Percentiles rank a stretch among this genome's conserved stretches.
Evolutionary conservation across 192 early-diverging fungal species (phyloP).

Genomic region (Pilaira anomala): DNA sequence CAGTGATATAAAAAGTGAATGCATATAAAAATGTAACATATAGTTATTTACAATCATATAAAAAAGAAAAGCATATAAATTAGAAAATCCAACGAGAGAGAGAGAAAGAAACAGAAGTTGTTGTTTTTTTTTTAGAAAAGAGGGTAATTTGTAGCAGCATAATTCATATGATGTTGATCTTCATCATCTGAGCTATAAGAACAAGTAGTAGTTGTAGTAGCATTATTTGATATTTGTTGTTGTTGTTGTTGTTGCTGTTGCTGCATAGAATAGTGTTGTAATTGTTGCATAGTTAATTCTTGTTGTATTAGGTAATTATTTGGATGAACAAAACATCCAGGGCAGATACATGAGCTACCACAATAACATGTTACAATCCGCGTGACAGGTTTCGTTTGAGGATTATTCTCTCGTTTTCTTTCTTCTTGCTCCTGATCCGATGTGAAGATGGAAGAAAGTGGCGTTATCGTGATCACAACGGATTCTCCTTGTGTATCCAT

Average conservation of each 20-base stretch:
- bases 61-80: neutral
- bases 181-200: constrained; percentile 28
- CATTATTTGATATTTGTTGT: neutral
- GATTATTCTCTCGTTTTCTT: neutral
- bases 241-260: too few species aligned
- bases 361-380: constrained; percentile 33
- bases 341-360: constrained; percentile 23
- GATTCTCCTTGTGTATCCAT: constrained; percentile 20
- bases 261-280: neutral
- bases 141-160: neutral
- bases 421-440: neutral
- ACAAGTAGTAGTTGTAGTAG: constrained; percentile 8
- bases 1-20: neutral
- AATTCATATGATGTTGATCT: neutral
- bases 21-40: too few species aligned
- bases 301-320: constrained; percentile 17
- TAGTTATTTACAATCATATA: neutral
- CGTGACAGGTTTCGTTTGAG: constrained; percentile 11
- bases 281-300: constrained; percentile 4
- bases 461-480: constrained; percentile 32
- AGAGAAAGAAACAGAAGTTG: too few species aligned
- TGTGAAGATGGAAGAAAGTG: constrained; percentile 13
- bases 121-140: too few species aligned
- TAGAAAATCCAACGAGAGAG: neutral
- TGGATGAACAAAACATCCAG: constrained; percentile 36